Evolutionary conservation across 2,329 filamentous ascomycete genomes (phyloP).

Genomic region (Fusarium sulawesiense): DNA sequence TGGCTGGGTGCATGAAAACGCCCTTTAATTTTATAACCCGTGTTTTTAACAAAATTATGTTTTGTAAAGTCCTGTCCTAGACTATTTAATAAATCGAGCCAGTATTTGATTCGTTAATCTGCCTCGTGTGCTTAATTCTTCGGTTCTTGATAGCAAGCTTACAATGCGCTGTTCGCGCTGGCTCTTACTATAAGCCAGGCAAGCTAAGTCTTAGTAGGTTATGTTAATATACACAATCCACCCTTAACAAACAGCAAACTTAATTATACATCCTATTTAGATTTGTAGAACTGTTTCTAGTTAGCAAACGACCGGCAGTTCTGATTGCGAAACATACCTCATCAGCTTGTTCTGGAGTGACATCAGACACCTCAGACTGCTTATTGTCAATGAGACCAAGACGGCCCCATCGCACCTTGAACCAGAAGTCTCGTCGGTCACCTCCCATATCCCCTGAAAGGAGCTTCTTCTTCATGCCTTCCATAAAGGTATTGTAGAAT

Average conservation of each 20-base stretch:
- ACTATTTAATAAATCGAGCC: background rate
- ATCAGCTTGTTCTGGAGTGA: constrained; percentile 77
- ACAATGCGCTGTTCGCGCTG: background rate
- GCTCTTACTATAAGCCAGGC: background rate
- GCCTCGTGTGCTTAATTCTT: background rate
- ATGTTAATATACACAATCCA: background rate
- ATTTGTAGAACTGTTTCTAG: constrained; percentile 52
- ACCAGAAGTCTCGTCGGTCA: constrained; percentile 86
- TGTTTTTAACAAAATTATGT: background rate
- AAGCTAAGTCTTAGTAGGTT: constrained; percentile 1
- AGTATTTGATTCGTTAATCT: background rate
- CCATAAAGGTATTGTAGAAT: constrained; percentile 80
- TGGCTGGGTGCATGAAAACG: background rate
- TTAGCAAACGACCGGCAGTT: constrained; percentile 40
- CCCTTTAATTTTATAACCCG: background rate
- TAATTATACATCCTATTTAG: constrained; percentile 42
- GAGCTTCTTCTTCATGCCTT: constrained; percentile 77
- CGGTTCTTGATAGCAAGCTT: background rate
- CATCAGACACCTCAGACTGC: constrained; percentile 71
- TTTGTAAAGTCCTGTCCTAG: background rate
- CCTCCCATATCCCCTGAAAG: constrained; percentile 77
- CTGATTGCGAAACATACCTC: constrained; percentile 56
- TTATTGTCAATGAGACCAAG: constrained; percentile 78
- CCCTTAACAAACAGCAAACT: constrained; percentile 4
- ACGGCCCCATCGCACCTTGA: constrained; percentile 71